These are phyloP conservation scores for Ailanthus altissimus DNA, from an alignment of 345 rosid species.

Conservation along the genomic window DNA sequence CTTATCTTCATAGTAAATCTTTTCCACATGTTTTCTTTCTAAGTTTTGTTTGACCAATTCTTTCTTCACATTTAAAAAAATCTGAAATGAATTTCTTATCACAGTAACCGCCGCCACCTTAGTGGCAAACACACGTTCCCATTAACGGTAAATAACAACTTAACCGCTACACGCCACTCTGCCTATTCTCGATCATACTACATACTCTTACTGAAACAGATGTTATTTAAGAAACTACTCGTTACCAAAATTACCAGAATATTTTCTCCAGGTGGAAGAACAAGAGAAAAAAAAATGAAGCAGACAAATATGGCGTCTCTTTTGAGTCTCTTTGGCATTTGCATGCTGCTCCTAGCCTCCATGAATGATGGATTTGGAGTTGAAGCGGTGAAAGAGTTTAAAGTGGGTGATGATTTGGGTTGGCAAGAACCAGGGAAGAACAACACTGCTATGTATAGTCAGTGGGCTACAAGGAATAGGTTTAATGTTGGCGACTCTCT, in stretches of 20 bases:
- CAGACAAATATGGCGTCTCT: constrained; percentile 21
- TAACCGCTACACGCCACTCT: no score
- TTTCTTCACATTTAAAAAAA: no score
- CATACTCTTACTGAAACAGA: no score
- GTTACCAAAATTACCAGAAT: background rate
- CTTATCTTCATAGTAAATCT: background rate
- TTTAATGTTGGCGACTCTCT: constrained; percentile 74
- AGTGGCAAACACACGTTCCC: no score
- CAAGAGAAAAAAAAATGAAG: background rate
- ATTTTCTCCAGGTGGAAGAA: background rate
- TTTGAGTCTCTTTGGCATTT: constrained; percentile 7
- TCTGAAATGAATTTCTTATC: no score
- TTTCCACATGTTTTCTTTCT: background rate
- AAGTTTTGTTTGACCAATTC: background rate
- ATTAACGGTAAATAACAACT: no score
- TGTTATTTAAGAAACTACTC: background rate
- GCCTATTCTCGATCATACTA: no score
- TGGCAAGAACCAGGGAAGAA: constrained; percentile 62
- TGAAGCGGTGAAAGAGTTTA: constrained; percentile 46
- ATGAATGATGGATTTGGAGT: constrained; percentile 20
- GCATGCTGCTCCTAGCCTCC: constrained; percentile 22
- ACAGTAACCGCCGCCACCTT: no score
- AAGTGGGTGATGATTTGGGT: constrained; percentile 62
- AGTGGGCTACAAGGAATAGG: constrained; percentile 65
- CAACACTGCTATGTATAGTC: constrained; percentile 44